Evolutionary conservation across 2,329 filamentous ascomycete genomes (phyloP), one percentile per base, ranked within the genome.

Genomic region (Kalmusia sp.): DNA sequence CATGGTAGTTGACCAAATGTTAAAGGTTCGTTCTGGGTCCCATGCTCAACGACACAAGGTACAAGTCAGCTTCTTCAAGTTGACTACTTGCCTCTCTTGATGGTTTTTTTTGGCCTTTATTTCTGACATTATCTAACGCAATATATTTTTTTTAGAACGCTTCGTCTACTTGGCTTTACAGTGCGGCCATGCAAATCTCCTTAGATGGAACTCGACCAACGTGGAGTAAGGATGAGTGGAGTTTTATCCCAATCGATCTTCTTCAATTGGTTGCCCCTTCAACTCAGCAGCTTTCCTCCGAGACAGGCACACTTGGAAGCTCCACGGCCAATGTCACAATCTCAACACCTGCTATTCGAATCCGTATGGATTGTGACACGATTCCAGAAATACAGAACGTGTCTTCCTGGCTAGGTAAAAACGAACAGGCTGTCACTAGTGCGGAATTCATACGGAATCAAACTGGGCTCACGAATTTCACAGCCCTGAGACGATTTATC

Each of bases 151-250:
- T n/a, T n/a, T n/a, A n/a, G n/a, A n/a, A n/a, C n/a, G n/a, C n/a
- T n/a, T 51, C 31, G 1, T 22, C 22, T 14, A 58, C 49, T 34
- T 61, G 59, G 59, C 37, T 62, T 1, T 54, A 54, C 17, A 49
- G 48, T 28, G 59, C 62, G 11, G 38, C 40, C 8, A 55, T 59
- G 4, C 44, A 58, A 30, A 28, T 54, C 1, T 52, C 55, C 6
- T 31, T 61, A 14, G 57, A 59, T 19, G 55, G 59, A 6, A 38
- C 59, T 5, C 41, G 57, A 28, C 56, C 52, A 2, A 22, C 54
- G 2, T 64, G 62, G 60, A 62, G 40, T 12, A 33, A 33, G 4
- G 55, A 57, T 25, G 60, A 45, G 24, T 65, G 60, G 62, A 61
- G 46, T 21, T 61, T 62, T 17, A 8, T 58, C 15, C 58, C 54